Conservation (phyloP, 2,329 filamentous ascomycete genomes). For the Scolecobasidium constrictum region DNA sequence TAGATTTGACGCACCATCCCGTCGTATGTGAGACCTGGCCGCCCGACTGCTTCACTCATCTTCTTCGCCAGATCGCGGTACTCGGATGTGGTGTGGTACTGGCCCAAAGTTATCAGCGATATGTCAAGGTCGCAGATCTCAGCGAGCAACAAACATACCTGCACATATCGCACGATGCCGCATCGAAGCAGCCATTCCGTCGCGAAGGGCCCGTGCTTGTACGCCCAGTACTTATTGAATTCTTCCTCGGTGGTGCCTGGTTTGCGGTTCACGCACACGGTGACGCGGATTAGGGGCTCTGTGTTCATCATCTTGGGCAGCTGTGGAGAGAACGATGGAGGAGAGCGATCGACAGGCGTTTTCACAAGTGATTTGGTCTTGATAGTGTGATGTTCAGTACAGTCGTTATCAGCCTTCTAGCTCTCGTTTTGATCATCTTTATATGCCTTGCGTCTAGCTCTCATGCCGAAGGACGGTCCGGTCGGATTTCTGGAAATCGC, state of each 20-base stretch:
- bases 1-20: too few relatives aligned
- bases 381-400: too few relatives aligned
- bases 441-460: too few relatives aligned
- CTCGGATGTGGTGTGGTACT: neutral
- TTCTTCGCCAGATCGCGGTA: conserved; percentile 3
- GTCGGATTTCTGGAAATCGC: too few relatives aligned
- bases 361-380: too few relatives aligned
- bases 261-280: conserved; percentile 17
- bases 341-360: too few relatives aligned
- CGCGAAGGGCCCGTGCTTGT: conserved; percentile 16
- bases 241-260: conserved; percentile 15
- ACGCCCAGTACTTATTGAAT: conserved; percentile 17
- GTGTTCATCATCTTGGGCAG: conserved; percentile 11
- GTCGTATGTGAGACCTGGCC: too few relatives aligned
- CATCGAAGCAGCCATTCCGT: conserved; percentile 16
- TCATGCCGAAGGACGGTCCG: too few relatives aligned
- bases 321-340: too few relatives aligned
- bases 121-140: neutral
- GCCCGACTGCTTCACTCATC: conserved; percentile 11
- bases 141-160: conserved; percentile 12
- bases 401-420: too few relatives aligned
- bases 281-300: conserved; percentile 15
- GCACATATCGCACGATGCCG: conserved; percentile 17
- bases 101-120: neutral
- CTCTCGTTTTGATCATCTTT: too few relatives aligned